These are phyloP conservation scores for Gentiana dahurica DNA, from an alignment of 257 asterid genomes.

Conservation along the genomic window DNA sequence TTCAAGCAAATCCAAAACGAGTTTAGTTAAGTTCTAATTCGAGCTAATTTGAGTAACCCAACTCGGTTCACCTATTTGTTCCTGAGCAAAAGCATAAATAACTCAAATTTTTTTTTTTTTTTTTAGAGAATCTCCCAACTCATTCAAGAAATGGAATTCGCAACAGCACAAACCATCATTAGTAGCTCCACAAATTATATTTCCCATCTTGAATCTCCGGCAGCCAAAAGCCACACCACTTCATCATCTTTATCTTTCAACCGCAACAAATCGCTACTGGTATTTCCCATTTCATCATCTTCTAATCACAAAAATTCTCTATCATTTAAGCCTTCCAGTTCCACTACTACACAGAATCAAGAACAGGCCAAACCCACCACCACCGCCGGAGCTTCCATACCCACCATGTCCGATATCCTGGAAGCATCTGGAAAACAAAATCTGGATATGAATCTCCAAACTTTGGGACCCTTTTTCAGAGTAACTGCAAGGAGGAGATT, in stretches of 20 bases:
- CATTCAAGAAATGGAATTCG: constrained; percentile 14
- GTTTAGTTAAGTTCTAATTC: too few species aligned
- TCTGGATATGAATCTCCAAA: constrained; percentile 49
- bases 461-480: constrained; percentile 75
- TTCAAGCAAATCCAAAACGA: too few species aligned
- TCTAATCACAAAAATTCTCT: too few species aligned
- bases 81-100: not conserved
- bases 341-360: too few species aligned
- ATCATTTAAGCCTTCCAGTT: too few species aligned
- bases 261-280: too few species aligned
- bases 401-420: constrained; percentile 74
- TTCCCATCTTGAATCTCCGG: constrained; percentile 8
- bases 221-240: constrained; percentile 7
- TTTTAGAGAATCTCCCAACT: not conserved
- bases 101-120: not conserved
- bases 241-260: not conserved
- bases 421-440: constrained; percentile 61
- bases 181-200: constrained; percentile 8
- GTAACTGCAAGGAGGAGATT: constrained; percentile 49
- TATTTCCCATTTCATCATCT: too few species aligned
- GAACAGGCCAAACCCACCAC: not conserved
- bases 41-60: not conserved
- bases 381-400: constrained; percentile 16
- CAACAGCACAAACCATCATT: constrained; percentile 8
- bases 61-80: too few species aligned